Conservation (phyloP, 2,329 filamentous ascomycete species). For the Cytospora schulzeri region DNA sequence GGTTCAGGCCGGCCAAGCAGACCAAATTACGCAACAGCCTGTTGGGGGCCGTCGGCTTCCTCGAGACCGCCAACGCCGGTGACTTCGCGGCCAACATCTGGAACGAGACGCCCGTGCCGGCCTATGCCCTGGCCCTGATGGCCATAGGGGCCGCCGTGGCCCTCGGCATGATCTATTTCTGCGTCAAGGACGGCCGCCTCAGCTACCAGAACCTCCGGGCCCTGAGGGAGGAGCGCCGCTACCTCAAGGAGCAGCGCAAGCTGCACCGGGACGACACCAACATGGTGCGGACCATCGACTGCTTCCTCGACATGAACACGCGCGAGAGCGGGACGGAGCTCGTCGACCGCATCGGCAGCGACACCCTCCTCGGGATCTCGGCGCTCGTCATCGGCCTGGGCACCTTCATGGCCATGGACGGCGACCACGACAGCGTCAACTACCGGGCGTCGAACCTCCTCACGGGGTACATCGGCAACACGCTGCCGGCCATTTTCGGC, state of each 20-base stretch:
- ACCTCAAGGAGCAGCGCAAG: conserved; percentile 34
- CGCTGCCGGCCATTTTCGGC: conserved; percentile 51
- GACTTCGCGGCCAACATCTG: conserved; percentile 62
- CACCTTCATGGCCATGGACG: conserved; percentile 56
- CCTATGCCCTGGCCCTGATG: conserved; percentile 53
- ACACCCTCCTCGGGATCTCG: conserved; percentile 51
- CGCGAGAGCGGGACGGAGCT: conserved; percentile 54
- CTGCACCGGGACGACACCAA: conserved; percentile 29
- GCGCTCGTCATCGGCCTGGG: conserved; percentile 53
- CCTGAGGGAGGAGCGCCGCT: conserved; percentile 44
- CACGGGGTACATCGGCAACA: conserved; percentile 58
- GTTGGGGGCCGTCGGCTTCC: conserved; percentile 45
- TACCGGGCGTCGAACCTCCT: conserved; percentile 53
- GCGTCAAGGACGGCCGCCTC: conserved; percentile 45
- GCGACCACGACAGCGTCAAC: conserved; percentile 42
- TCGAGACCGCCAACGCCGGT: conserved; percentile 57
- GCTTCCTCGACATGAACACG: conserved; percentile 46
- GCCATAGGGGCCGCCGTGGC: conserved; percentile 53
- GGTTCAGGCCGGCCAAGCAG: conserved; percentile 16
- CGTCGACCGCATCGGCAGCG: conserved; percentile 54
- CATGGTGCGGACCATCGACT: conserved; percentile 35
- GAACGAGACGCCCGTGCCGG: conserved; percentile 54
- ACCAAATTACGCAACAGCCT: conserved; percentile 31
- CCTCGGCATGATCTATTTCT: conserved; percentile 47
- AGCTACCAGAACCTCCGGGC: conserved; percentile 50